Evolutionary conservation across 75 land plant species (phyloP).

Genomic region (Azolla pinnata): DNA sequence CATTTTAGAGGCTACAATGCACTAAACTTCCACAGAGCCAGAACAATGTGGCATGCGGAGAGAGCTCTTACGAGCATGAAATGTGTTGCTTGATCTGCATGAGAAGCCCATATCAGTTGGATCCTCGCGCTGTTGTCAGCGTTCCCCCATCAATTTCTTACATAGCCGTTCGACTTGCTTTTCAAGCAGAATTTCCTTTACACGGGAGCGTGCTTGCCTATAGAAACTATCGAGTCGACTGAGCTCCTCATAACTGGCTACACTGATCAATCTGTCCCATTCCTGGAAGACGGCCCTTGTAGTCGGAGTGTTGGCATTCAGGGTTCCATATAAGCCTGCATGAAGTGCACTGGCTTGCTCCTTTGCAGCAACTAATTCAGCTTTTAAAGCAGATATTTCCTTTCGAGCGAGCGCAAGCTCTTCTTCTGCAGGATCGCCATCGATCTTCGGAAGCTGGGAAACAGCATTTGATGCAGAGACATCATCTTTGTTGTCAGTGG

Average conservation of each 20-base stretch:
- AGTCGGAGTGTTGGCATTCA: slow-evolving; percentile 26
- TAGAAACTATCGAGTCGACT: slow-evolving; percentile 56
- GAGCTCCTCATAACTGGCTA: slow-evolving; percentile 39
- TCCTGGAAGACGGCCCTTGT: slow-evolving; percentile 36
- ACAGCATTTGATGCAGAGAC: slow-evolving; percentile 11
- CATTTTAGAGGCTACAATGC: too few relatives aligned
- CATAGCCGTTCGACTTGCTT: slow-evolving; percentile 48
- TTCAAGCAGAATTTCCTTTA: slow-evolving; percentile 55
- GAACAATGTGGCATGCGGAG: too few relatives aligned
- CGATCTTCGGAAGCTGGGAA: not conserved
- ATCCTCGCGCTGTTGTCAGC: too few relatives aligned
- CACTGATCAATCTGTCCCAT: slow-evolving; percentile 47
- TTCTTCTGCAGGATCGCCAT: slow-evolving; percentile 9
- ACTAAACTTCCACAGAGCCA: too few relatives aligned
- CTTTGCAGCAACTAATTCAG: slow-evolving; percentile 36
- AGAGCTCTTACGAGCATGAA: too few relatives aligned
- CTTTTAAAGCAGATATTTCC: slow-evolving; percentile 31
- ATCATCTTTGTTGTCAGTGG: not conserved
- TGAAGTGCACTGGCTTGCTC: slow-evolving; percentile 52
- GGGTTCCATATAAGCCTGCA: slow-evolving; percentile 51
- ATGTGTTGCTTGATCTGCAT: too few relatives aligned
- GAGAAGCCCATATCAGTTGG: too few relatives aligned
- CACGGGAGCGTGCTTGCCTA: slow-evolving; percentile 37
- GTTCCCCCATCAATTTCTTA: slow-evolving; percentile 24
- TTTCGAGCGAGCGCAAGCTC: slow-evolving; percentile 21